These are phyloP conservation scores for Austroboletus eburneus DNA, from an alignment of 768 basidiomycete species.

Conservation along the genomic window DNA sequence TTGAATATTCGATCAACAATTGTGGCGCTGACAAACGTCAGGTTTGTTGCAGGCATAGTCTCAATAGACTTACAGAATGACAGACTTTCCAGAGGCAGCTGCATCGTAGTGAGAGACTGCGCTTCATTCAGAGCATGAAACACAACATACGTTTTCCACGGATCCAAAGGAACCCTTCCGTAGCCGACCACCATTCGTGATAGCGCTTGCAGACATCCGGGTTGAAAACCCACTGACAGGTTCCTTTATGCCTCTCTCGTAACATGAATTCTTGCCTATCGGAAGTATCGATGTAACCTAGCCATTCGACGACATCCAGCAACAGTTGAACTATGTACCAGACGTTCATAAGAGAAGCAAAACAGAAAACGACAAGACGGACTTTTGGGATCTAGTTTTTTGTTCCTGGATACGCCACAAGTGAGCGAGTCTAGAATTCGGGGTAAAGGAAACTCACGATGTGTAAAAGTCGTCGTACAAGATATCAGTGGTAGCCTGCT, in stretches of 20 bases:
- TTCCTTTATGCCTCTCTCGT: constrained; percentile 20
- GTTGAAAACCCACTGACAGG: constrained; percentile 24
- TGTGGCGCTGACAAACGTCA: constrained; percentile 17
- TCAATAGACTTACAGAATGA: constrained; percentile 17
- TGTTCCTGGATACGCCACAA: constrained; percentile 7
- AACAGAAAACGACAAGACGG: neutral
- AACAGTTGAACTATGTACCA: constrained; percentile 21
- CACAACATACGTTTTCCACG: constrained; percentile 16
- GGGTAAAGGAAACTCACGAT: constrained; percentile 8
- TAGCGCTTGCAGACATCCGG: constrained; percentile 15
- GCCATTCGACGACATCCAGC: constrained; percentile 19
- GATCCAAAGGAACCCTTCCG: constrained; percentile 25
- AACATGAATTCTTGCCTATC: constrained; percentile 25
- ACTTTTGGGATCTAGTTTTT: constrained; percentile 23
- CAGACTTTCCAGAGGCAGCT: constrained; percentile 24
- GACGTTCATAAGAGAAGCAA: constrained; percentile 1
- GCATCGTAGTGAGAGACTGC: constrained; percentile 1
- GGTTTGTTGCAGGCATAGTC: neutral
- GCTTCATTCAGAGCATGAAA: neutral
- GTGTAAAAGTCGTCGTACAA: constrained; percentile 21
- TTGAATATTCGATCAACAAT: constrained; percentile 23
- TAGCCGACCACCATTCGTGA: constrained; percentile 16
- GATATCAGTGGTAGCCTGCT: constrained; percentile 9
- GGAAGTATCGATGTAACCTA: constrained; percentile 21
- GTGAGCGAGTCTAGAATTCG: neutral